A percentile compares a stretch with the other conserved stretches of the same genome.
Conservation (phyloP, 495 filamentous ascomycete species). For the Neurospora intermedia region DNA sequence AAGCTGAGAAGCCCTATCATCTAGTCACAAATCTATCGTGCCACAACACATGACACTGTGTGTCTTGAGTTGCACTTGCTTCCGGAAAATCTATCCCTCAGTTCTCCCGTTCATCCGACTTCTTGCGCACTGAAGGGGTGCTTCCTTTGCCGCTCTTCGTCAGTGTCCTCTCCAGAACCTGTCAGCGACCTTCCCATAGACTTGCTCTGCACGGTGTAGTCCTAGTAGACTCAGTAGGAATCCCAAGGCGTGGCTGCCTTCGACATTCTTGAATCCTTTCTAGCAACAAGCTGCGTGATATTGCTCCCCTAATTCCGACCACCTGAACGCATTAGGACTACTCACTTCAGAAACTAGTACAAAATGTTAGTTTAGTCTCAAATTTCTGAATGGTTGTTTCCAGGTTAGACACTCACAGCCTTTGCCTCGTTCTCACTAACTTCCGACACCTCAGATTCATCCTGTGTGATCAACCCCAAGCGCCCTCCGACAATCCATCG, state of each 20-base stretch:
- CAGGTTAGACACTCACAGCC: slow-evolving; percentile 30
- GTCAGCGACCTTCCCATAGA: too few relatives aligned
- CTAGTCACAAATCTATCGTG: background rate
- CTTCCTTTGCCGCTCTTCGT: too few relatives aligned
- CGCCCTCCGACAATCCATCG: slow-evolving; percentile 50
- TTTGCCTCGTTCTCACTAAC: slow-evolving; percentile 60
- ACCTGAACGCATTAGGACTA: background rate
- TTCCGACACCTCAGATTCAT: slow-evolving; percentile 46
- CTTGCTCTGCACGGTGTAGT: too few relatives aligned
- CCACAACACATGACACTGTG: background rate
- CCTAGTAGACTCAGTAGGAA: too few relatives aligned
- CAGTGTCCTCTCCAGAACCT: too few relatives aligned
- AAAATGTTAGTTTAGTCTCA: background rate
- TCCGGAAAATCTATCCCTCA: too few relatives aligned
- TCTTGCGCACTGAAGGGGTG: too few relatives aligned
- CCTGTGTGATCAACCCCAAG: slow-evolving; percentile 64
- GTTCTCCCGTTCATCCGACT: too few relatives aligned
- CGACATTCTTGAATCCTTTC: background rate
- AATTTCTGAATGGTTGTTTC: background rate
- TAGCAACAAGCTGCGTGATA: background rate
- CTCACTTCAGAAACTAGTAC: background rate
- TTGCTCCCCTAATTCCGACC: background rate
- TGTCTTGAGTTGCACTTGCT: background rate
- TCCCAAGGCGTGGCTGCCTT: too few relatives aligned
- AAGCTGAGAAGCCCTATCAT: background rate